Base-by-base conservation (phyloP, 495 filamentous ascomycete genomes). In the Trichoderma reesei region DNA sequence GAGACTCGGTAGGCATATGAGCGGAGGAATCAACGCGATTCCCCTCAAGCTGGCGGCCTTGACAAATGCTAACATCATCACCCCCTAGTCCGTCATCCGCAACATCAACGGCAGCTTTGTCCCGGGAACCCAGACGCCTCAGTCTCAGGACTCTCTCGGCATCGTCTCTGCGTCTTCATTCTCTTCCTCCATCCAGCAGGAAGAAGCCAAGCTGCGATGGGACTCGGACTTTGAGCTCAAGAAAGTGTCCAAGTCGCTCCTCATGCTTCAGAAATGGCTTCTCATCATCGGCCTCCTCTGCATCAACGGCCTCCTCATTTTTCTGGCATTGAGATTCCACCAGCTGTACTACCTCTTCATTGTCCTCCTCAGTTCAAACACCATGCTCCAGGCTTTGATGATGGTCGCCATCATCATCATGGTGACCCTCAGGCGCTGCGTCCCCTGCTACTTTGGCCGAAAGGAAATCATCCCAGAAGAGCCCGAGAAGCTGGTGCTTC, bases 401-500 rank as follows among this genome's bases (percentile, higher is more conserved):
- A 65, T 65, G 31, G 26, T 37, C 1, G 42, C 31, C 10, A 62
- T 68, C 26, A 51, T 65, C 18, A 33, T 37, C 26, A 37, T 65
- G 33, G 31, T 20, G 20, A 37, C 64, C 14, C 10, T 6, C 31
- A 33, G 26, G 16, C 51, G 26, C 26, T 5, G 16, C 9, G 2
- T 56, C 9, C 51, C 51, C 13, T 34, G 51, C 20, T 56, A 26
- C 26, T 31, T 68, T 56, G 68, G 66, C 20, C 65, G 65, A 18
- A 69, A 72, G 36, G 64, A 67, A 26, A 13, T 64, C 16, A 38
- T 60, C 13, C 72, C 72, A n/a, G 64, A 65, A 39, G 63, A 31
- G 4, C 67, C 67, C 1, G 72, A 73, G 63, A 63, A 68, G 1
- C 65, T 73, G 69, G 70, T 73, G 13, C 60, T 71, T 31, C 65